Base-by-base conservation (phyloP, 345 rosid genomes). In the Camelina laxa region DNA sequence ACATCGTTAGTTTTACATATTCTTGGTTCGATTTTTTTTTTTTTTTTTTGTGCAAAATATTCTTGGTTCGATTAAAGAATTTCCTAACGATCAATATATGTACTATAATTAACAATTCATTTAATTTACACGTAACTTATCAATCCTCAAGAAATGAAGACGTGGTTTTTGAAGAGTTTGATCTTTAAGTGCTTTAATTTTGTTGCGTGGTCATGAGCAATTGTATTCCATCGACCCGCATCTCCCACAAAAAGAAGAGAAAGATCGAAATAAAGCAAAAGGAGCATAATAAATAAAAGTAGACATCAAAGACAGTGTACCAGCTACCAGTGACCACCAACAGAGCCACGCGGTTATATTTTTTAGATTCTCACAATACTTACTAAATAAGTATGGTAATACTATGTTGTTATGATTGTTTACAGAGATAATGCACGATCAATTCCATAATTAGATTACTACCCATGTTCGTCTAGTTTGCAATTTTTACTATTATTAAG, bases 261-360 rank as follows among this genome's bases (percentile, higher is more conserved):
- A 47, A 57, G 42, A 10, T 17, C 7, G 60, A 58, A 58, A 48
- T 47, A 74, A 74, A 75, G 67, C 44, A 58, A 75, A 66, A 35
- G 53, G 41, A 65, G 41, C 67, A 30, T 65, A 48, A 51, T 0
- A 31, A 33, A 67, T 12, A 17, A 59, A 75, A 50, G 61, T 22
- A 60, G 55, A 41, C 56, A 20, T 39, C 20, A 39, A 39, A n/a
- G 61, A 50, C 44, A 49, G 53, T 57, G 60, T 57, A 31, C 15
- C 8, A 57, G 63, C 17, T 54, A 72, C 69, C 53, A 72, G 51
- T 39, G 78, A 58, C 44, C 63, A 75, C 55, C n/a, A 50, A 75
- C 55, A 42, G 31, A 39, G 73, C 55, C 79, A 75, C 79, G 79
- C 74, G 69, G 79, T 42, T 53, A 22, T 48, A 31, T 30, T 60